Evolutionary conservation across 495 filamentous ascomycete genomes (phyloP).

Genomic region (Neurospora hispaniola): DNA sequence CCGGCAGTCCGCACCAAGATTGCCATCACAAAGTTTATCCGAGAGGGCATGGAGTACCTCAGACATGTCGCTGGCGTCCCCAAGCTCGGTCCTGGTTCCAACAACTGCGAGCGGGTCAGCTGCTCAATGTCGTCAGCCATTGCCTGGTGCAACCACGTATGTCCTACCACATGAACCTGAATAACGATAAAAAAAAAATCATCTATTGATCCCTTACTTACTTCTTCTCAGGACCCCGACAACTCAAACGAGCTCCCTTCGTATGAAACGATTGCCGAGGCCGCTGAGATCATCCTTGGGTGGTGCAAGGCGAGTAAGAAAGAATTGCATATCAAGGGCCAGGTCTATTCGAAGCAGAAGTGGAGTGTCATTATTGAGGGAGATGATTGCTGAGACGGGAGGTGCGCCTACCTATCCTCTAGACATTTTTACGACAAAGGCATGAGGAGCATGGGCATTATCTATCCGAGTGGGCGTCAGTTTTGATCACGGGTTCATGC

Average conservation of each 20-base stretch:
- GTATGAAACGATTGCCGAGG: background rate
- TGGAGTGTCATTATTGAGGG: background rate
- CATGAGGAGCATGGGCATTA: background rate
- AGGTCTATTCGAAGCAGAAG: background rate
- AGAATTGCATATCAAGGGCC: background rate
- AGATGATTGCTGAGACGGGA: background rate
- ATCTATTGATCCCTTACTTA: background rate
- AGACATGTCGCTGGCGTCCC: no score
- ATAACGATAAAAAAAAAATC: no score
- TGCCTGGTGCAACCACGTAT: background rate
- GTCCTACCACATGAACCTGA: no score
- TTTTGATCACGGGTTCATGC: background rate
- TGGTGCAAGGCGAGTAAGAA: background rate
- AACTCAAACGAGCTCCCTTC: background rate
- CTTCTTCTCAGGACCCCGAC: background rate
- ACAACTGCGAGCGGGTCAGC: background rate
- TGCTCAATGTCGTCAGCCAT: background rate
- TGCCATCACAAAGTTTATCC: rapidly evolving
- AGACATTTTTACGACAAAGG: background rate
- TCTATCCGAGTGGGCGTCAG: background rate
- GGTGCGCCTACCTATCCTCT: background rate
- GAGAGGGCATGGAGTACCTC: background rate
- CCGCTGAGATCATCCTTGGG: background rate
- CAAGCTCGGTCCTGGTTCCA: background rate
- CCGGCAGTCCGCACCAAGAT: no score